Base-by-base conservation (phyloP, 306 rosid species). In the Canavalia ensiformis region DNA sequence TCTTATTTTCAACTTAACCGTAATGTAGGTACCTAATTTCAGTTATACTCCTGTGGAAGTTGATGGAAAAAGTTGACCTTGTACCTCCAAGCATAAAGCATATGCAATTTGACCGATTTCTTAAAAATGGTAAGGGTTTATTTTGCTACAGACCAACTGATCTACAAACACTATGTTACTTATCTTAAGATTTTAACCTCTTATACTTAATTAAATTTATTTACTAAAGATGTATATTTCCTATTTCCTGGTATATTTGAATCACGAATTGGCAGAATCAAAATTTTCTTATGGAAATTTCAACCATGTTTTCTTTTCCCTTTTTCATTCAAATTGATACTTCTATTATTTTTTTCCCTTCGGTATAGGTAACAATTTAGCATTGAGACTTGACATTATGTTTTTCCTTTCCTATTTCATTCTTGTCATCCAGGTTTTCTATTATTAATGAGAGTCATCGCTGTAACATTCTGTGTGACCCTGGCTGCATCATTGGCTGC, bases 381-480 rank as follows among this genome's bases (percentile, higher is more conserved):
- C 64, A 50, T 77, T 55, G 46, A 34, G 18, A 52, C 25, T 67
- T 80, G 77, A 82, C 79, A 70, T 57, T 46, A 67, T 75, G 71
- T 59, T 63, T 78, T 47, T 72, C 29, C 68, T 77, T 67, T 77
- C 55, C 2, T 64, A 54, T 71, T 74, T 37, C 55, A 69, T 81
- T 69, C 59, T 81, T 81, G 70, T 54, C 49, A 85, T 70, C 49
- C 90, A 95, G 99, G 99, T 63, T 93, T 90, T 64, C 87, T 95
- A 12, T 83, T 95, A 81, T 84, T 95, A 75, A 87, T 90, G 99
- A 91, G 99, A 81, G 97, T 95, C 80, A 80, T 95, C 47, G 99
- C 99, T 7, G 99, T 86, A 68, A 95, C 99, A 68, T 92, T 95
- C 87, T 92, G 99, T 51, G 99, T 95, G 90, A 95, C 99, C 0